Conservation (phyloP, 1,284 basidiomycete genomes). For the Ustilago trichophora region DNA sequence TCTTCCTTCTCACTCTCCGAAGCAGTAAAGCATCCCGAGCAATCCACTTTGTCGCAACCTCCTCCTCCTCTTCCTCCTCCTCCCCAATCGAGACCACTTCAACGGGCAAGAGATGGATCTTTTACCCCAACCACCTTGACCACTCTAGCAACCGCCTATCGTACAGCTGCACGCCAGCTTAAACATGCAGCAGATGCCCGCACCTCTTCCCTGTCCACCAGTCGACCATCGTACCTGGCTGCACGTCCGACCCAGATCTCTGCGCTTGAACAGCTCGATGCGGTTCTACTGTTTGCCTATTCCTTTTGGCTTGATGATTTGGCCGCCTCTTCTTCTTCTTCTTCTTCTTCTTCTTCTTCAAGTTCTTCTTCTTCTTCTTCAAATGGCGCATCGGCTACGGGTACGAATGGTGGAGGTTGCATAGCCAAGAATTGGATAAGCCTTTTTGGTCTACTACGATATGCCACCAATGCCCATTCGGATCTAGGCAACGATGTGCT, state of each 20-base stretch:
- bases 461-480: conserved; percentile 33
- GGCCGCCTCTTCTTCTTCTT: conserved; percentile 1
- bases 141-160: conserved; percentile 18
- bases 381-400: no score
- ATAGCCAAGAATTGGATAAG: conserved; percentile 44
- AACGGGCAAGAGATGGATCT: no score
- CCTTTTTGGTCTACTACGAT: conserved; percentile 43
- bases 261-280: conserved; percentile 69
- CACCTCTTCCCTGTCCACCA: conserved; percentile 3
- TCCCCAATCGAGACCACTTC: no score
- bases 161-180: conserved; percentile 56
- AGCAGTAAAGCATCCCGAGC: no score
- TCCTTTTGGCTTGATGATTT: conserved; percentile 70
- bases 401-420: not conserved
- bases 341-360: no score
- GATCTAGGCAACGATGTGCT: conserved; percentile 34
- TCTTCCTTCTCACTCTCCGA: no score
- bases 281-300: conserved; percentile 70
- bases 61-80: no score
- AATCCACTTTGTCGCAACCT: no score
- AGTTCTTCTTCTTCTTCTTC: no score
- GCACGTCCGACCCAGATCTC: conserved; percentile 58
- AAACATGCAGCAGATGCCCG: conserved; percentile 65
- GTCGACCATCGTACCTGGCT: conserved; percentile 22
- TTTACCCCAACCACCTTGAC: conserved; percentile 1